Percentiles rank a stretch among this genome's conserved stretches.
phyloP scores from a whole-genome alignment of 78 protist species.

The Dictyostelium brefeldianum region DNA sequence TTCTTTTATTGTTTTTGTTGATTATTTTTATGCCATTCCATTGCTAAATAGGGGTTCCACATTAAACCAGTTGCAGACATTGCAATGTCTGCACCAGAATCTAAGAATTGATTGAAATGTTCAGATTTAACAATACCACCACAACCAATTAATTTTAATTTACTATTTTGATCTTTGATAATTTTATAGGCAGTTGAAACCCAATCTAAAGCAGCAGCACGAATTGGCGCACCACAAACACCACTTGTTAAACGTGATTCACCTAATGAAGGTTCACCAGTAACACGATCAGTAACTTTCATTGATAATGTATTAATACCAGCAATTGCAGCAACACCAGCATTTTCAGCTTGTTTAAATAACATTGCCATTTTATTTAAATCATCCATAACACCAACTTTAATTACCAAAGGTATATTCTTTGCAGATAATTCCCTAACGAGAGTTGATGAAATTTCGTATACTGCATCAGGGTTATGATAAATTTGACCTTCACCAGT shows the following conservation, averaged over 20 bases:
- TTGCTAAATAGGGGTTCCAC: constrained; percentile 75
- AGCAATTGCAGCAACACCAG: constrained; percentile 74
- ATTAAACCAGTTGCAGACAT: constrained; percentile 78
- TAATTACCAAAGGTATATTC: constrained; percentile 51
- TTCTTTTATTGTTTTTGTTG: background rate
- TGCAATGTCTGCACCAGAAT: constrained; percentile 60
- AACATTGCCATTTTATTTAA: constrained; percentile 19
- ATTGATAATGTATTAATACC: constrained; percentile 71
- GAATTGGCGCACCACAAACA: constrained; percentile 80
- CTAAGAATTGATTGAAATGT: constrained; percentile 50
- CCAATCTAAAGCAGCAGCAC: constrained; percentile 72
- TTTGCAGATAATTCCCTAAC: constrained; percentile 1
- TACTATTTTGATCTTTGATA: constrained; percentile 25
- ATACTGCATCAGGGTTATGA: constrained; percentile 71
- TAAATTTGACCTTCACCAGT: constrained; percentile 83
- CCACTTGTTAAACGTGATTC: constrained; percentile 60
- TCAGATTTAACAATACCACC: constrained; percentile 78
- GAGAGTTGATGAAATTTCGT: constrained; percentile 40
- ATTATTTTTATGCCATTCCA: constrained; percentile 65
- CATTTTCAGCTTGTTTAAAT: constrained; percentile 25
- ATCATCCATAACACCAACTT: constrained; percentile 81
- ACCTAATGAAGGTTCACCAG: constrained; percentile 70
- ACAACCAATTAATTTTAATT: constrained; percentile 54
- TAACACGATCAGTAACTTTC: constrained; percentile 46
- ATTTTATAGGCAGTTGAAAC: constrained; percentile 27